These are phyloP conservation scores for Termitomyces sp. DNA, from an alignment of 768 basidiomycete species.

Conservation along the genomic window DNA sequence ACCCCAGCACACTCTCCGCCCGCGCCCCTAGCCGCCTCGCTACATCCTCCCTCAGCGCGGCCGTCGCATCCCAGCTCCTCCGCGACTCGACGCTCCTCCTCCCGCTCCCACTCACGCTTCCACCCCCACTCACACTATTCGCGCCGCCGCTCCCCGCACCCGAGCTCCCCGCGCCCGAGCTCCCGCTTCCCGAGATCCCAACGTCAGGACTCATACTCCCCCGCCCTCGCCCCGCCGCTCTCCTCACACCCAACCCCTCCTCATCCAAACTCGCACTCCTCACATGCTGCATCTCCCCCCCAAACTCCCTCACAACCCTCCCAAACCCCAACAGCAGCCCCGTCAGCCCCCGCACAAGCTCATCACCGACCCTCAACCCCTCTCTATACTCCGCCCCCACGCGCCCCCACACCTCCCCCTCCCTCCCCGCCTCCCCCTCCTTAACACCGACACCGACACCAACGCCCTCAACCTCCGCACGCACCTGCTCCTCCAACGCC, in stretches of 20 bases:
- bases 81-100: slow-evolving; percentile 55
- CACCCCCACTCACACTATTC: slow-evolving; percentile 15
- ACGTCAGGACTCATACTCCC: slow-evolving; percentile 26
- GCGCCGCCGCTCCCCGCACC: slow-evolving; percentile 35
- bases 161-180: slow-evolving; percentile 18
- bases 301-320: slow-evolving; percentile 58
- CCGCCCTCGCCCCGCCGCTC: slow-evolving; percentile 24
- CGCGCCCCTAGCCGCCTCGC: slow-evolving; percentile 31
- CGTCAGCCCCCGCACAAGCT: slow-evolving; percentile 73
- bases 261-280: slow-evolving; percentile 56
- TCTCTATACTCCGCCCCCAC: slow-evolving; percentile 75
- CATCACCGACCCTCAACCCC: slow-evolving; percentile 68
- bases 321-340: slow-evolving; percentile 75
- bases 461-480: slow-evolving; percentile 68
- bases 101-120: slow-evolving; percentile 35
- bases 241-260: slow-evolving; percentile 31
- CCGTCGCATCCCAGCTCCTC: slow-evolving; percentile 39
- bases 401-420: slow-evolving; percentile 59
- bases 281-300: slow-evolving; percentile 29
- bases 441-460: too few species aligned
- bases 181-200: slow-evolving; percentile 4
- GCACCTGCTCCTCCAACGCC: slow-evolving; percentile 72
- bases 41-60: slow-evolving; percentile 44
- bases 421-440: slow-evolving; percentile 18
- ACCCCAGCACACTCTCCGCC: slow-evolving; percentile 30